Percentiles rank a stretch among this genome's conserved stretches.
phyloP scores from a whole-genome alignment of 371 early-diverging fungal species.

The Zopfochytrium polystomum region DNA sequence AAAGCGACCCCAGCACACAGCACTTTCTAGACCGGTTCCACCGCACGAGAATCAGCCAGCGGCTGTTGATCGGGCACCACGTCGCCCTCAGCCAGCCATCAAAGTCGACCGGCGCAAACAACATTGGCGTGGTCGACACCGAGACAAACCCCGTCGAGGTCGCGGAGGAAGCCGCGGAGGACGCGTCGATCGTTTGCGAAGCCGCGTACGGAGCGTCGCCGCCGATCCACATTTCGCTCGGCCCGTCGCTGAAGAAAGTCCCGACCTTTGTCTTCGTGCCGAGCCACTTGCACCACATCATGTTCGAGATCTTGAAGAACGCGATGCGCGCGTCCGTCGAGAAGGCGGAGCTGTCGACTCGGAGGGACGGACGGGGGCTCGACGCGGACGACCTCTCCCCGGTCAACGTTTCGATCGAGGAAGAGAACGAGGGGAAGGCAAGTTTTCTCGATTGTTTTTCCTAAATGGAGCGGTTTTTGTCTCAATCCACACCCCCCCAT shows the following conservation, averaged over 20 bases:
- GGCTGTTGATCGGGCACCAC: constrained; percentile 45
- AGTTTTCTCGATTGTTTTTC: background rate
- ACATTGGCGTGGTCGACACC: constrained; percentile 87
- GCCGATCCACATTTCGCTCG: constrained; percentile 41
- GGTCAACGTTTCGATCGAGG: constrained; percentile 12
- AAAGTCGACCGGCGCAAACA: no score
- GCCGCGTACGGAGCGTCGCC: constrained; percentile 73
- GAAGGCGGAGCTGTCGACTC: constrained; percentile 75
- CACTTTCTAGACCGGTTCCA: constrained; percentile 85
- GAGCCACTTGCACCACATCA: constrained; percentile 86
- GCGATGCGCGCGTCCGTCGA: constrained; percentile 82
- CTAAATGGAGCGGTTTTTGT: background rate
- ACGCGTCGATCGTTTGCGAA: constrained; percentile 85
- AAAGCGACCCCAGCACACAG: constrained; percentile 53
- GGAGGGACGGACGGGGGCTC: constrained; percentile 83
- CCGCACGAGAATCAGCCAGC: constrained; percentile 86
- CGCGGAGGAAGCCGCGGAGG: constrained; percentile 75
- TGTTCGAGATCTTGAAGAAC: constrained; percentile 92
- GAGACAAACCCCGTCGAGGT: constrained; percentile 63
- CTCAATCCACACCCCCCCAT: background rate
- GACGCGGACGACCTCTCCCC: constrained; percentile 8
- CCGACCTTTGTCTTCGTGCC: constrained; percentile 83
- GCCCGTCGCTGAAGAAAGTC: background rate
- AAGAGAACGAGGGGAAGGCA: constrained; percentile 9
- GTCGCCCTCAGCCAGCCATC: constrained; percentile 20